Evolutionary conservation across 2,329 filamentous ascomycete species (phyloP).

Genomic region (Cladosporium sp.): DNA sequence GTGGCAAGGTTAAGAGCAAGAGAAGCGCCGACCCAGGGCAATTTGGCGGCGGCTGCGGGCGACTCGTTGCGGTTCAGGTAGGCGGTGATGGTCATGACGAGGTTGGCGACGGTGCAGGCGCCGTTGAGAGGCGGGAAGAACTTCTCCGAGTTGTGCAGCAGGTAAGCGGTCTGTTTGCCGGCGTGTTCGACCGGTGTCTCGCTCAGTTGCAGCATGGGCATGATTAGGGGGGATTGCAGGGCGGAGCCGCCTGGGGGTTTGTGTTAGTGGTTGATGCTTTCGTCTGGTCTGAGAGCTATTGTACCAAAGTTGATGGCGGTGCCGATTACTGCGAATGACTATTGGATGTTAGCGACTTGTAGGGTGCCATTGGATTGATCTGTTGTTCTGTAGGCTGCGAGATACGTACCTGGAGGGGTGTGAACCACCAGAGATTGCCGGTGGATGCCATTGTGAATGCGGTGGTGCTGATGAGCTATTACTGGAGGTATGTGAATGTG

Average conservation of each 20-base stretch:
- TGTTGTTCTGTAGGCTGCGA: not conserved
- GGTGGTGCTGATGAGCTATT: conserved; percentile 3
- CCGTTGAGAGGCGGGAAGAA: conserved; percentile 31
- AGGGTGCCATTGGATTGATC: not conserved
- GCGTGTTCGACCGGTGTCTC: conserved; percentile 25
- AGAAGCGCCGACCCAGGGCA: conserved; percentile 22
- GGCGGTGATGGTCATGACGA: conserved; percentile 23
- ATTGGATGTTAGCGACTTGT: not conserved
- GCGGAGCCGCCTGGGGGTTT: conserved; percentile 22
- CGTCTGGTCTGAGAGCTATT: conserved; percentile 5
- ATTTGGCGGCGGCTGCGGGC: conserved; percentile 20
- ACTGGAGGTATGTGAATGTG: not conserved
- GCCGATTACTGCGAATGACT: conserved; percentile 24
- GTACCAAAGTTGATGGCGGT: conserved; percentile 28
- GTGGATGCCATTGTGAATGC: conserved; percentile 22
- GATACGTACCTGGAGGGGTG: conserved; percentile 22
- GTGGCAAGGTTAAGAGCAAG: conserved; percentile 24
- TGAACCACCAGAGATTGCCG: conserved; percentile 28
- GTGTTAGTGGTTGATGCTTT: conserved; percentile 11
- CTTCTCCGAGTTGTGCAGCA: conserved; percentile 27
- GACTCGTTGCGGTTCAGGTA: conserved; percentile 25
- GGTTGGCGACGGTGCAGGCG: conserved; percentile 28
- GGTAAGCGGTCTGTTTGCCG: conserved; percentile 25
- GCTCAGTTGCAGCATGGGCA: conserved; percentile 27
- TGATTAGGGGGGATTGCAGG: conserved; percentile 30